A percentile compares a stretch with the other conserved stretches of the same genome.
These are phyloP conservation scores for Gardenia jasminoides DNA, from an alignment of 257 asterid species.

Conservation along the genomic window DNA sequence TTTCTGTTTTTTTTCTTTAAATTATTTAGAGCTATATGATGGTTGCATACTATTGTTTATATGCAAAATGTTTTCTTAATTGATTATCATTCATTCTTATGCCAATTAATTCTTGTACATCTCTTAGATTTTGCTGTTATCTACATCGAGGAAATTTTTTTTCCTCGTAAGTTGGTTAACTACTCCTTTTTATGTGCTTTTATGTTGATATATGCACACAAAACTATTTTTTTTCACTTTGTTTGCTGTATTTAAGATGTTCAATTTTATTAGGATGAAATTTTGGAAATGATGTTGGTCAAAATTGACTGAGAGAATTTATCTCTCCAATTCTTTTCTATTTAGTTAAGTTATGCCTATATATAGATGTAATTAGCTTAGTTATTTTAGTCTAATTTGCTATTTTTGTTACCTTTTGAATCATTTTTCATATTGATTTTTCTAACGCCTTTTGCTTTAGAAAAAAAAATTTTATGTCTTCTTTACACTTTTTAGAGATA, in stretches of 20 bases:
- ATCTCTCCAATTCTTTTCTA: background rate
- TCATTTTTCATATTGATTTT: too few relatives aligned
- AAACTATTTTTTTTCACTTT: background rate
- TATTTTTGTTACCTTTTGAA: too few relatives aligned
- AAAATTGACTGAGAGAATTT: background rate
- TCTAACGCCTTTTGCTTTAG: too few relatives aligned
- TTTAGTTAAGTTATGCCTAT: background rate
- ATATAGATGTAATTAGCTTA: too few relatives aligned
- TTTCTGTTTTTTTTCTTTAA: too few relatives aligned
- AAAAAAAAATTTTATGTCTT: too few relatives aligned
- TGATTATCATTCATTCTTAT: too few relatives aligned
- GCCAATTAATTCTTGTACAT: background rate
- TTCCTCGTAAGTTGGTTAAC: background rate
- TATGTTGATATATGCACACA: background rate
- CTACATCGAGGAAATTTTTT: background rate
- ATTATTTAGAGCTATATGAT: too few relatives aligned
- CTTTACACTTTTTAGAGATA: too few relatives aligned
- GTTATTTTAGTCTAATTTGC: too few relatives aligned
- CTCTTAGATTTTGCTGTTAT: background rate
- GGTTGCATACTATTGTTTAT: background rate
- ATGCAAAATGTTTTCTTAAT: background rate
- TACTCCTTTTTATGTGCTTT: background rate
- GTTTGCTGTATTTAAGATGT: background rate
- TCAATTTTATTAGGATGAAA: background rate
- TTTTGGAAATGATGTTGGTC: background rate